phyloP scores from a whole-genome alignment of 2,329 filamentous ascomycete species.

The Simplicillium sp. region DNA sequence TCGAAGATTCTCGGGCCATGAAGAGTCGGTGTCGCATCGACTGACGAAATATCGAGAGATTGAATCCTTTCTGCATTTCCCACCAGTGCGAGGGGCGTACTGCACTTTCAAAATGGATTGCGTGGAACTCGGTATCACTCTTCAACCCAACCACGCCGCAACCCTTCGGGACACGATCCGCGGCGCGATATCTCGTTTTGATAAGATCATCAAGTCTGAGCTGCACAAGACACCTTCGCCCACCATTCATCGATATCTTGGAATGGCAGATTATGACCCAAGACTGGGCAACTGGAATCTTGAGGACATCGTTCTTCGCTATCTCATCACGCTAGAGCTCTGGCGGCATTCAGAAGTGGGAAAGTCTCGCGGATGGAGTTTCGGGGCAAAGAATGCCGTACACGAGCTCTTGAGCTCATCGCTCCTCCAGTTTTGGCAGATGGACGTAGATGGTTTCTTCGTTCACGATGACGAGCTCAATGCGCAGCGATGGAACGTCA shows the following conservation, averaged over 20 bases:
- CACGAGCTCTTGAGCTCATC: conserved; percentile 4
- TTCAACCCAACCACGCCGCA: neutral
- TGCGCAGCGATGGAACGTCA: conserved; percentile 10
- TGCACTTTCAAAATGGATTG: conserved; percentile 8
- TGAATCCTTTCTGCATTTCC: conserved; percentile 15
- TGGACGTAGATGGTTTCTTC: conserved; percentile 4
- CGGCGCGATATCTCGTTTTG: too few relatives aligned
- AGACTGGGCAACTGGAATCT: too few relatives aligned
- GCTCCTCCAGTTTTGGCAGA: conserved; percentile 5
- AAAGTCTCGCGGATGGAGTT: conserved; percentile 1
- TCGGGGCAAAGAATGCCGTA: neutral
- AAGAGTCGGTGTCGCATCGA: neutral
- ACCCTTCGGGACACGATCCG: too few relatives aligned
- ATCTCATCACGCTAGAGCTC: too few relatives aligned
- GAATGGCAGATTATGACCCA: too few relatives aligned
- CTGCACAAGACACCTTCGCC: too few relatives aligned
- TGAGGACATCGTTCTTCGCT: too few relatives aligned
- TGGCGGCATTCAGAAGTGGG: neutral
- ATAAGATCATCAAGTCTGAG: neutral
- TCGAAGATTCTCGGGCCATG: too few relatives aligned
- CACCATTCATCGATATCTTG: too few relatives aligned
- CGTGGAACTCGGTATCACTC: neutral
- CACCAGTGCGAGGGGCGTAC: conserved; percentile 14
- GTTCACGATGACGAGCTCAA: neutral
- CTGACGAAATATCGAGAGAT: conserved; percentile 8